Conservation (phyloP, 225 moss, liverwort and hornwort genomes). For the Neckera pumila region DNA sequence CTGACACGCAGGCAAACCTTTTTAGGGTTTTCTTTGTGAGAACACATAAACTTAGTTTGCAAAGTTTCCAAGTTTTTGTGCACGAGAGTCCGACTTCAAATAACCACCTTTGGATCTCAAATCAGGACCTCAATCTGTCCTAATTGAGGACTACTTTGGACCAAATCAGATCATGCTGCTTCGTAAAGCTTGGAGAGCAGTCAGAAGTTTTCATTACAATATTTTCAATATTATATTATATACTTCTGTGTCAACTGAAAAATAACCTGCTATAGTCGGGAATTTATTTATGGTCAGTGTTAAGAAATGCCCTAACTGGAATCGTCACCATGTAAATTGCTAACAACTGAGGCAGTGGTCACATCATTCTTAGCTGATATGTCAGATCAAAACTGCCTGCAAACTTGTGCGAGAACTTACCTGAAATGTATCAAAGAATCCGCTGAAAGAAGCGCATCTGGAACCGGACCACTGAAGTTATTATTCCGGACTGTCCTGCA, state of each 20-base stretch:
- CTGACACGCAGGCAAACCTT: neutral
- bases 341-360: neutral
- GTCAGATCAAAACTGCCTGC: too few relatives aligned
- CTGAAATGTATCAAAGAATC: neutral
- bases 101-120: neutral
- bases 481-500: constrained; percentile 5
- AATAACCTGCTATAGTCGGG: neutral
- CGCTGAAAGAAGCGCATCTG: neutral
- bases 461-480: constrained; percentile 12
- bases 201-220: neutral
- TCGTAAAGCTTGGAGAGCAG: neutral
- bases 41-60: neutral
- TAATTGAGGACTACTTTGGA: neutral
- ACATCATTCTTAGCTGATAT: neutral
- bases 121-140: neutral
- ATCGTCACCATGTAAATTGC: neutral
- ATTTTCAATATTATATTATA: neutral
- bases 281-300: neutral
- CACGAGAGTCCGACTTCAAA: neutral
- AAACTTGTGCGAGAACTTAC: neutral
- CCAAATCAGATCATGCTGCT: neutral
- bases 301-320: neutral
- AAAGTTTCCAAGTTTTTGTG: neutral
- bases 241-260: too few relatives aligned
- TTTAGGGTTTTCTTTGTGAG: neutral